Base-by-base conservation (phyloP, 2,329 filamentous ascomycete species). In the Lasiodiplodia citricola region DNA sequence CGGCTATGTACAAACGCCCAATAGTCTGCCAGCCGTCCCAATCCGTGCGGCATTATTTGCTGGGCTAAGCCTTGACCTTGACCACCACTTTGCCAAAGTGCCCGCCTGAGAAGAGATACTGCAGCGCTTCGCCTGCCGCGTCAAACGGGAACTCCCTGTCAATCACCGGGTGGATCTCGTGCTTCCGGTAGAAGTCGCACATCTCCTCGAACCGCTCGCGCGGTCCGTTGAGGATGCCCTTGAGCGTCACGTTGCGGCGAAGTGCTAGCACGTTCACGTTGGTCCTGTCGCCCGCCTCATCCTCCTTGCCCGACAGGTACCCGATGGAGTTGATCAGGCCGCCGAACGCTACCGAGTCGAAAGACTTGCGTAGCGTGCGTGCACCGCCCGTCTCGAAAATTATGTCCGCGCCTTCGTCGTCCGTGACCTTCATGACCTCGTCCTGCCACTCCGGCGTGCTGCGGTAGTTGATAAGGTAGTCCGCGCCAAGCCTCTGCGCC, bases 201-300 rank as follows among this genome's bases (percentile, higher is more conserved):
- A 83, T 81, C 71, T 81, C 78, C 68, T 81, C 80, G 21, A 83
- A 85, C 51, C 84, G 79, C 70, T 88, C 86, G 71, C 83, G 84
- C 0, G 89, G 88, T 0, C 89, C 90, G 75, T 91, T 90, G 35
- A 91, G 73, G 7, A 91, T 85, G 0, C 90, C 85, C 75, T 86
- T 87, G 8, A 87, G 73, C 1, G 85, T 87, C 1, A 87, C 83
- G 52, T 83, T 87, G 25, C 83, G 79, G 70, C 80, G 79, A 55
- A 87, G 72, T 2, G 84, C 82, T 21, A 87, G 79, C 35, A 91
- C 78, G 72, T 91, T 91, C 16, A 89, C 85, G 71, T 90, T 89
- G 8, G 86, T 80, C 55, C 86, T 76, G 75, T 88, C 86, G 0
- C 82, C 85, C 4, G 80, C 77, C 0, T 81, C 82, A 72, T 90